Percentiles rank a stretch among this genome's conserved stretches.
Evolutionary conservation across 768 basidiomycete genomes (phyloP).

Genomic region (Rhizopogon vesiculosus): DNA sequence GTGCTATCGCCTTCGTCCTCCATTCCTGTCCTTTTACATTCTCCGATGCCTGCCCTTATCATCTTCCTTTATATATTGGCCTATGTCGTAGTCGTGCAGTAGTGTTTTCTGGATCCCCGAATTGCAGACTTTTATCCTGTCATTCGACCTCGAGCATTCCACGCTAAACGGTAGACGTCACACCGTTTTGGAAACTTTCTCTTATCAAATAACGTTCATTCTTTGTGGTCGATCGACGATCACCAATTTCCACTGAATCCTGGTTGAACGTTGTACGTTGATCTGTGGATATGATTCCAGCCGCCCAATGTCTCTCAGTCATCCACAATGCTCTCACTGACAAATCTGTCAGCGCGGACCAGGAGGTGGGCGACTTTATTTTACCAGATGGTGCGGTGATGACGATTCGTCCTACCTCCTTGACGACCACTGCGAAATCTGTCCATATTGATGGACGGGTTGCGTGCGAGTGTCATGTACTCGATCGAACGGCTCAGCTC

Average conservation of each 20-base stretch:
- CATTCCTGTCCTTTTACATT: too few relatives aligned
- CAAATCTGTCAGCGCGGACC: neutral
- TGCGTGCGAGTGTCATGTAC: conserved; percentile 9
- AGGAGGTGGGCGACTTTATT: conserved; percentile 3
- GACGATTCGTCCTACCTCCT: conserved; percentile 1
- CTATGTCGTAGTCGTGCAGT: too few relatives aligned
- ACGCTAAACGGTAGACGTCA: too few relatives aligned
- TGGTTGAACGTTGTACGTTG: too few relatives aligned
- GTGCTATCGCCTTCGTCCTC: too few relatives aligned
- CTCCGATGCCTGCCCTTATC: too few relatives aligned
- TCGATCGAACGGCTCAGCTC: conserved; percentile 8
- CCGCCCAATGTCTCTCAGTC: conserved; percentile 4
- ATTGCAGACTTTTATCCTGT: too few relatives aligned
- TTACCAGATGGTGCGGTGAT: conserved; percentile 9
- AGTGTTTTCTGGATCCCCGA: too few relatives aligned
- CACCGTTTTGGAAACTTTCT: neutral
- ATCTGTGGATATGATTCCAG: conserved; percentile 4
- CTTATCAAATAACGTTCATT: neutral
- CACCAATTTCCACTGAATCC: too few relatives aligned
- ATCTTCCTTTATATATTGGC: too few relatives aligned
- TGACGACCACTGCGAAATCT: neutral
- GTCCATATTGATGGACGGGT: conserved; percentile 4
- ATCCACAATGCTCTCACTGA: conserved; percentile 9
- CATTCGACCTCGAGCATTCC: too few relatives aligned
- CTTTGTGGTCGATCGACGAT: too few relatives aligned